A percentile compares a stretch with the other conserved stretches of the same genome.
phyloP scores from a whole-genome alignment of 2,329 filamentous ascomycete species.

The Fusarium sp. region DNA sequence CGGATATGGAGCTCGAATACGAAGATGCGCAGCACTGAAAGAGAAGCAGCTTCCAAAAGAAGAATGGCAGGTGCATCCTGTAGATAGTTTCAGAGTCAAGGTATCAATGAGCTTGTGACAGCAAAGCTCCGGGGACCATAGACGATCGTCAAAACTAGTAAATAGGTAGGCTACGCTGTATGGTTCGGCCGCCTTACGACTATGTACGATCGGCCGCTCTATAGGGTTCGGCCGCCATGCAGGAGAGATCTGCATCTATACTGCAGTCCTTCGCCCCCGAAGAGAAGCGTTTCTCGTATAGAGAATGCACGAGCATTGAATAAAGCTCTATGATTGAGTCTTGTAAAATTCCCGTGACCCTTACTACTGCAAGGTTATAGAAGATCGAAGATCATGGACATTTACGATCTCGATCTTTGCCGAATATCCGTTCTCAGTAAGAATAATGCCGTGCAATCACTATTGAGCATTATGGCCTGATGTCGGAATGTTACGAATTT shows the following conservation, averaged over 20 bases:
- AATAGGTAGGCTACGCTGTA: background rate
- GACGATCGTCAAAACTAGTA: background rate
- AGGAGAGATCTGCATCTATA: background rate
- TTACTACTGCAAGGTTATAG: too few relatives aligned
- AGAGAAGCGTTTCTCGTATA: background rate
- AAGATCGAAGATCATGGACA: too few relatives aligned
- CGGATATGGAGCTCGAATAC: rapidly evolving
- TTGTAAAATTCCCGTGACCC: too few relatives aligned
- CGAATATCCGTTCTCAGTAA: too few relatives aligned
- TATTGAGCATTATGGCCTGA: too few relatives aligned
- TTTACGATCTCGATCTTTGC: too few relatives aligned
- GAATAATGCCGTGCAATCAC: too few relatives aligned
- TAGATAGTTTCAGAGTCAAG: rapidly evolving
- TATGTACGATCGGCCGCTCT: too few relatives aligned
- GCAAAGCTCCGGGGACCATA: rapidly evolving
- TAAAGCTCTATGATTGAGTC: too few relatives aligned
- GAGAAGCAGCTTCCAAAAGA: background rate
- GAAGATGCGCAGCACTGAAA: background rate
- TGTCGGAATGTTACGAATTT: too few relatives aligned
- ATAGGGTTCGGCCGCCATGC: background rate
- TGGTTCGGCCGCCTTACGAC: background rate
- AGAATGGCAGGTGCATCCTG: background rate
- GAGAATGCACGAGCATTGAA: too few relatives aligned
- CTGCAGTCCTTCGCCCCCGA: too few relatives aligned
- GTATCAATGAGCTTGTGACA: rapidly evolving